These are phyloP conservation scores for Scutellaria barbata DNA, from an alignment of 257 asterid species.

Conservation along the genomic window DNA sequence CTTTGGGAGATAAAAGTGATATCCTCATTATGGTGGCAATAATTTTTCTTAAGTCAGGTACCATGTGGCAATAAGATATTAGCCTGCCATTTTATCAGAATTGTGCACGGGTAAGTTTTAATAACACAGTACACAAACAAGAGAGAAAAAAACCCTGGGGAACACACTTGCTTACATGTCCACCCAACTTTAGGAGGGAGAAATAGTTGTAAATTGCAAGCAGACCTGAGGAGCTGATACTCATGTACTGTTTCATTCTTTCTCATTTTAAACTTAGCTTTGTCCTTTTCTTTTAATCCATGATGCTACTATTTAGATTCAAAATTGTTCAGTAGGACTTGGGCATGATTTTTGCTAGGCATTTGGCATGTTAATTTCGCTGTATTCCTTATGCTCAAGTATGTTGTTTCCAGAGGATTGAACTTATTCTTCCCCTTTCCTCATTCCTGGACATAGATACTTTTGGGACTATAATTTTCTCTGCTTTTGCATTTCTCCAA, in stretches of 20 bases:
- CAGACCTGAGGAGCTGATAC: not conserved
- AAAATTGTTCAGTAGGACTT: slow-evolving; percentile 1
- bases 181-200: slow-evolving; percentile 19
- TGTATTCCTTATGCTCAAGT: not conserved
- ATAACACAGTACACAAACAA: not conserved
- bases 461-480: slow-evolving; percentile 12
- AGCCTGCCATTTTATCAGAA: not conserved
- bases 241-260: slow-evolving; percentile 2
- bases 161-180: not conserved
- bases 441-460: slow-evolving; percentile 8
- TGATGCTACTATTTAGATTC: not conserved
- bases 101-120: slow-evolving; percentile 12
- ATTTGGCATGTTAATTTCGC: slow-evolving; percentile 16
- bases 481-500: slow-evolving; percentile 14
- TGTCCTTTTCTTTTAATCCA: not conserved
- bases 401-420: not conserved
- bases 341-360: not conserved
- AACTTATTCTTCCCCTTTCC: slow-evolving; percentile 5
- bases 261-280: not conserved
- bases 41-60: slow-evolving; percentile 3
- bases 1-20: not conserved
- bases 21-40: slow-evolving; percentile 18
- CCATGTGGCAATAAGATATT: not conserved
- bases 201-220: slow-evolving; percentile 3
- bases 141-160: not conserved